Percentiles rank a stretch among this genome's conserved stretches.
These are phyloP conservation scores for Emydomyces testavorans DNA, from an alignment of 2,329 filamentous ascomycete species.

Conservation along the genomic window DNA sequence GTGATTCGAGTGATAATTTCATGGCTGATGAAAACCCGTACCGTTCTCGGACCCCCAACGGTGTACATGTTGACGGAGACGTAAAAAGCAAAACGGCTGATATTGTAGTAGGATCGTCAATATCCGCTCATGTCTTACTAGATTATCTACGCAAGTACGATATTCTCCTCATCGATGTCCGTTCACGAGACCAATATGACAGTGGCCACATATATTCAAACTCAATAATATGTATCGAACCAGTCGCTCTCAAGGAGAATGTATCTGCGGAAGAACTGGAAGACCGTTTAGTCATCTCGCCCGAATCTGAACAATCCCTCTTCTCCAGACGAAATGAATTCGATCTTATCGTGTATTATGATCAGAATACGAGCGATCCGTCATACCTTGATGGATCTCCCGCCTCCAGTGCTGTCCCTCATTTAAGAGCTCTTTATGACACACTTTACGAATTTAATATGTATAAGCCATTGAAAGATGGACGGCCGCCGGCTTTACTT, in stretches of 20 bases:
- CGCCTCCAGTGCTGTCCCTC: constrained; percentile 38
- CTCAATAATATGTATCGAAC: constrained; percentile 81
- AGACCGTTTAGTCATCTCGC: constrained; percentile 39
- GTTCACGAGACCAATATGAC: constrained; percentile 68
- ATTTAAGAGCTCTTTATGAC: constrained; percentile 62
- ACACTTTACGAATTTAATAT: constrained; percentile 77
- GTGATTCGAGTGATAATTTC: constrained; percentile 24
- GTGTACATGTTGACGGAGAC: constrained; percentile 28
- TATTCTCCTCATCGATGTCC: constrained; percentile 75
- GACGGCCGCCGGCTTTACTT: constrained; percentile 62
- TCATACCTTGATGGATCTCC: constrained; percentile 44
- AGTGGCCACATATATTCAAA: constrained; percentile 77
- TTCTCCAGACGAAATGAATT: constrained; percentile 65
- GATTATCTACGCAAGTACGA: constrained; percentile 55
- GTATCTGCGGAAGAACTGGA: constrained; percentile 53
- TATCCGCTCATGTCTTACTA: constrained; percentile 59
- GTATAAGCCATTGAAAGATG: constrained; percentile 54
- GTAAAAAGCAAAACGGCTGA: constrained; percentile 36
- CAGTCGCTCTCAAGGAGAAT: constrained; percentile 58
- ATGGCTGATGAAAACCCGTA: constrained; percentile 34
- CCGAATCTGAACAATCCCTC: constrained; percentile 53
- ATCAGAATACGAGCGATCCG: constrained; percentile 53
- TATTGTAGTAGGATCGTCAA: constrained; percentile 46
- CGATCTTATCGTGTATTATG: constrained; percentile 84
- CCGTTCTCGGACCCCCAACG: constrained; percentile 36